These are phyloP conservation scores for Leccinum brunneo-olivaceum DNA, from an alignment of 1,284 basidiomycete species.

Conservation along the genomic window DNA sequence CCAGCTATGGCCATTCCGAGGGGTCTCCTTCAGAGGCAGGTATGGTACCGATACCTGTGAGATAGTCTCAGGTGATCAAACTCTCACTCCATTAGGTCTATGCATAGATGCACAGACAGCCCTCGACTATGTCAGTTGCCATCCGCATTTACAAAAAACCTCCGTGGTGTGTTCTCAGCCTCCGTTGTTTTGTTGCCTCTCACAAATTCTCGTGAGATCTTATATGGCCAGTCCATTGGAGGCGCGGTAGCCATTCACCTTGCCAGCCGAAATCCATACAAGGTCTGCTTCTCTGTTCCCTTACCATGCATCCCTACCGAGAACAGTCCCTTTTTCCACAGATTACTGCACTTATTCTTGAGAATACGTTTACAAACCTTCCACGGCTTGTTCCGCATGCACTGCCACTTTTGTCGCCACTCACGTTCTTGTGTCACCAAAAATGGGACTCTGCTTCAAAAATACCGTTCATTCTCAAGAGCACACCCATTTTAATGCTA, in stretches of 20 bases:
- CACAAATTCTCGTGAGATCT: slow-evolving; percentile 39
- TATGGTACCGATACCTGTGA: slow-evolving; percentile 13
- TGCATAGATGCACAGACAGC: slow-evolving; percentile 76
- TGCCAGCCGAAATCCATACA: slow-evolving; percentile 69
- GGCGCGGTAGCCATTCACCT: slow-evolving; percentile 93
- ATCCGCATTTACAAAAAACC: slow-evolving; percentile 65
- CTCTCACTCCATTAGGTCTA: slow-evolving; percentile 43
- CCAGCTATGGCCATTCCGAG: slow-evolving; percentile 77
- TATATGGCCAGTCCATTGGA: slow-evolving; percentile 94
- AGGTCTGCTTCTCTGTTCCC: slow-evolving; percentile 38
- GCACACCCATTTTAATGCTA: slow-evolving; percentile 82
- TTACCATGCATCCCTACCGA: not conserved
- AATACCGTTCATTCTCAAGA: slow-evolving; percentile 60
- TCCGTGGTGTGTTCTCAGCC: slow-evolving; percentile 45
- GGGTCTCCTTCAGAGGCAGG: slow-evolving; percentile 82
- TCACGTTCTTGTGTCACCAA: slow-evolving; percentile 83
- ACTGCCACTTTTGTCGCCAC: slow-evolving; percentile 70
- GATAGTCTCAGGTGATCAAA: not conserved
- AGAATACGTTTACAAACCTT: slow-evolving; percentile 89
- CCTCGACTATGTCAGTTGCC: slow-evolving; percentile 70
- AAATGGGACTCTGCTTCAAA: slow-evolving; percentile 82
- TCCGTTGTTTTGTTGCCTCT: not conserved
- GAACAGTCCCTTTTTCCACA: slow-evolving; percentile 21
- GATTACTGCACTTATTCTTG: slow-evolving; percentile 79
- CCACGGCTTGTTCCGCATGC: slow-evolving; percentile 75